phyloP scores from a whole-genome alignment of 192 early-diverging fungal species.

The Entrophospora sp. region DNA sequence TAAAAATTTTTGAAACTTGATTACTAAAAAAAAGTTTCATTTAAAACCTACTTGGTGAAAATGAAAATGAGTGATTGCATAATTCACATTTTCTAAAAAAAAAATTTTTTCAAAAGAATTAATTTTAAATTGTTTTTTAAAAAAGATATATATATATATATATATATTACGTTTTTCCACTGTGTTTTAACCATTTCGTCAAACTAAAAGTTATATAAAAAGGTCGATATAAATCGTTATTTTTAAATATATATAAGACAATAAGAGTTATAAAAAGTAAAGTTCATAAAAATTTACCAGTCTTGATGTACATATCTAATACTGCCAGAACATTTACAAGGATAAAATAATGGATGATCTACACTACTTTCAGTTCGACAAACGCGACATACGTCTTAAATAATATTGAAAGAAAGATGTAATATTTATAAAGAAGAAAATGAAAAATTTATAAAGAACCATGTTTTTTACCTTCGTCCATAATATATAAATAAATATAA shows the following conservation, averaged over 20 bases:
- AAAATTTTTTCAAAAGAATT: too few species aligned
- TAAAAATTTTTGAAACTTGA: neutral
- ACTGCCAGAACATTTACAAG: constrained; percentile 93
- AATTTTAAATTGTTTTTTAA: neutral
- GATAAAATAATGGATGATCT: constrained; percentile 82
- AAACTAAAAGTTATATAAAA: constrained; percentile 34
- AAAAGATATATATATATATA: neutral
- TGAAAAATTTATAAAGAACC: too few species aligned
- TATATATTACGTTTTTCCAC: constrained; percentile 56
- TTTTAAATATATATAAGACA: neutral
- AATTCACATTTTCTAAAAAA: constrained; percentile 72
- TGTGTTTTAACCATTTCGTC: constrained; percentile 76
- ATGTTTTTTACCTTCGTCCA: too few species aligned
- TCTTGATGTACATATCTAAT: constrained; percentile 93
- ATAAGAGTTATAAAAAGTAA: neutral
- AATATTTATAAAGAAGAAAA: too few species aligned
- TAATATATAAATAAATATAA: too few species aligned
- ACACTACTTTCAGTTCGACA: constrained; percentile 67
- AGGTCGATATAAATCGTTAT: too few species aligned
- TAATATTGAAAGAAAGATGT: too few species aligned
- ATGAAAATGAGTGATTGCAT: constrained; percentile 77
- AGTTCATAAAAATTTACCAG: constrained; percentile 45
- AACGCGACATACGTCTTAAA: constrained; percentile 74
- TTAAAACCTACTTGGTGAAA: constrained; percentile 64
- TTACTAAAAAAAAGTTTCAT: neutral